A percentile compares a stretch with the other conserved stretches of the same genome.
Conservation (phyloP, 1,139 yeast species). For the Magnusiomyces starmeri region DNA sequence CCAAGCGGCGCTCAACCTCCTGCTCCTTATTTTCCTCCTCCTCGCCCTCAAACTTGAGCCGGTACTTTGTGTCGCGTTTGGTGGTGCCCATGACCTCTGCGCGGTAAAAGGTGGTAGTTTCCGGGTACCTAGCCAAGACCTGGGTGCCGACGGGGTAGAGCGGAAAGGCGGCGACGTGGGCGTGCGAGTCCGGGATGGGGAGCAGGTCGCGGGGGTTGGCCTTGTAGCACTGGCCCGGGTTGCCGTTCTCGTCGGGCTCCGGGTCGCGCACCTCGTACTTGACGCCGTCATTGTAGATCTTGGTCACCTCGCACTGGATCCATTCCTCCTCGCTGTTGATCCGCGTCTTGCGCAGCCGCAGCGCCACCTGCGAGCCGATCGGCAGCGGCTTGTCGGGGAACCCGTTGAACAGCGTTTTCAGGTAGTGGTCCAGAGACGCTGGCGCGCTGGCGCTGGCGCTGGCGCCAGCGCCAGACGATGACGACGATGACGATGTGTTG, state of each 20-base stretch:
- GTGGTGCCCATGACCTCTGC: constrained; percentile 81
- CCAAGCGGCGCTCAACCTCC: constrained; percentile 79
- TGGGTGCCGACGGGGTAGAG: constrained; percentile 68
- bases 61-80: constrained; percentile 67
- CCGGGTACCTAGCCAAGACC: constrained; percentile 93
- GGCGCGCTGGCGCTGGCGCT: not conserved
- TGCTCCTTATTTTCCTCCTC: constrained; percentile 96
- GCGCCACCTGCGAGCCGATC: constrained; percentile 84
- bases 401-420: constrained; percentile 1
- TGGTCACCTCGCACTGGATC: constrained; percentile 91
- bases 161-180: constrained; percentile 36
- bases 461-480: not conserved
- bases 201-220: constrained; percentile 77
- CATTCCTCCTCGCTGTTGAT: constrained; percentile 66
- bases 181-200: constrained; percentile 52
- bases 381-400: constrained; percentile 8
- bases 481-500: not conserved
- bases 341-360: constrained; percentile 44
- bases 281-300: constrained; percentile 67
- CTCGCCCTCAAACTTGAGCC: constrained; percentile 89
- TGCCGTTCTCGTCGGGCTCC: constrained; percentile 91
- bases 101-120: constrained; percentile 92
- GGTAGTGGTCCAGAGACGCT: constrained; percentile 2
- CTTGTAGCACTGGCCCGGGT: constrained; percentile 80
- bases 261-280: constrained; percentile 85